Evolutionary conservation across 1,284 basidiomycete species (phyloP).

Genomic region (Moesziomyces aphidis): DNA sequence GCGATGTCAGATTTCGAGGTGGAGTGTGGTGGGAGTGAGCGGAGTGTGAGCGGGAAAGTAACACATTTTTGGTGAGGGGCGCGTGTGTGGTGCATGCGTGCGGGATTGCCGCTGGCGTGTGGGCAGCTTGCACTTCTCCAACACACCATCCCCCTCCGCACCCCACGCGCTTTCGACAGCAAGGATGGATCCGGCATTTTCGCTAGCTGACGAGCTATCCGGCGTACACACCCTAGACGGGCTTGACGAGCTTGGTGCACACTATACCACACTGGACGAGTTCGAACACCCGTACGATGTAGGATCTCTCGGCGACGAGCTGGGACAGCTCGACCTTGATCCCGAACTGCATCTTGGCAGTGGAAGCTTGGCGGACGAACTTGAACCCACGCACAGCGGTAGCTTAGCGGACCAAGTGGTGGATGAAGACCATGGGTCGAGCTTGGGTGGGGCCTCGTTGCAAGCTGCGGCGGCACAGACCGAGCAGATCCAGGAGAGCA

Average conservation of each 20-base stretch:
- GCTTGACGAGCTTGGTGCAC: conserved; percentile 1
- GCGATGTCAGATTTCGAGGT: no score
- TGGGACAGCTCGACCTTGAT: background rate
- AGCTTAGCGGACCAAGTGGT: no score
- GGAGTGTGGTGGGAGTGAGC: no score
- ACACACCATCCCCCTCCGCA: no score
- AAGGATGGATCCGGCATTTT: conserved; percentile 45
- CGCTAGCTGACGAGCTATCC: conserved; percentile 29
- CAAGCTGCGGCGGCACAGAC: background rate
- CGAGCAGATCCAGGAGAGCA: conserved; percentile 3
- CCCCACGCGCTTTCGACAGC: background rate
- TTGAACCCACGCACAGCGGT: background rate
- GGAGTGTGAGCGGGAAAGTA: background rate
- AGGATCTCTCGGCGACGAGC: conserved; percentile 9
- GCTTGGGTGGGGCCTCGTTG: background rate
- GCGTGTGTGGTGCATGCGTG: background rate
- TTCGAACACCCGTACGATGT: background rate
- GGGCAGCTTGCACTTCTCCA: background rate
- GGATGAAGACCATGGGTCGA: no score
- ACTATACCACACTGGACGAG: background rate
- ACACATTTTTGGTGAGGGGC: background rate
- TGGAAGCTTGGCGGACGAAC: conserved; percentile 14
- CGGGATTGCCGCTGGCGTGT: background rate
- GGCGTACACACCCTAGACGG: background rate
- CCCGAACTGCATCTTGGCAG: background rate